Percentiles rank a stretch among this genome's conserved stretches.
These are phyloP conservation scores for Blastobotrys chiropterorum DNA, from an alignment of 805 yeast genomes.

Conservation along the genomic window DNA sequence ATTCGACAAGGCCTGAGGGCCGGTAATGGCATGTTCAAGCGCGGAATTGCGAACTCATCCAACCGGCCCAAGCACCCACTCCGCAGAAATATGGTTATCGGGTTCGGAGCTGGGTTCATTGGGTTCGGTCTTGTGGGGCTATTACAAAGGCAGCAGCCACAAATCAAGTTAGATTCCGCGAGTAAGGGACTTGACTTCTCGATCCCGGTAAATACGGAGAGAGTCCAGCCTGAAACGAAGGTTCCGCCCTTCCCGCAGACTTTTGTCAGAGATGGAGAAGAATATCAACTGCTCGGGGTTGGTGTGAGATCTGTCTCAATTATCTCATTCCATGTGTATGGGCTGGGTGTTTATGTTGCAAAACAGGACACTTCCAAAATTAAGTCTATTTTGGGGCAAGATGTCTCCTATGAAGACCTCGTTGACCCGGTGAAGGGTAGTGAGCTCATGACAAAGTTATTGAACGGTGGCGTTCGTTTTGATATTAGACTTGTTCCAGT, in stretches of 20 bases:
- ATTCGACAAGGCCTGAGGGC: not conserved
- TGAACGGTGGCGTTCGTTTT: conserved; percentile 55
- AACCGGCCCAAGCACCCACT: not conserved
- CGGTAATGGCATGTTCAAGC: not conserved
- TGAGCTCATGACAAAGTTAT: conserved; percentile 47
- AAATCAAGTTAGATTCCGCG: not conserved
- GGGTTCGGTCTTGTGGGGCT: not conserved
- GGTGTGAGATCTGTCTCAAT: conserved; percentile 85
- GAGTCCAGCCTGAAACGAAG: conserved; percentile 30
- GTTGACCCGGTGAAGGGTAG: conserved; percentile 47
- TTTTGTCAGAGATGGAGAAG: conserved; percentile 22
- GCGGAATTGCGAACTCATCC: not conserved
- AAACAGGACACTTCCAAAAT: conserved; percentile 40
- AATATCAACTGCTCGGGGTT: conserved; percentile 60
- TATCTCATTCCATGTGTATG: conserved; percentile 76
- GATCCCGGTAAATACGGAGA: conserved; percentile 2
- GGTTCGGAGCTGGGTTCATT: not conserved
- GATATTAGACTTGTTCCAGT: conserved; percentile 77
- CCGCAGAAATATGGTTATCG: not conserved
- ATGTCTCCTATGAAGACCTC: conserved; percentile 16
- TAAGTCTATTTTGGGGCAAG: conserved; percentile 16
- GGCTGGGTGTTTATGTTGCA: conserved; percentile 75
- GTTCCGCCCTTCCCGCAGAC: conserved; percentile 30
- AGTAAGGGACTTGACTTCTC: not conserved
- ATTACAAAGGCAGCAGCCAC: not conserved